Evolutionary conservation across 2,329 filamentous ascomycete species (phyloP), one percentile per base, ranked within the genome.

Genomic region (Lachnellula arida): DNA sequence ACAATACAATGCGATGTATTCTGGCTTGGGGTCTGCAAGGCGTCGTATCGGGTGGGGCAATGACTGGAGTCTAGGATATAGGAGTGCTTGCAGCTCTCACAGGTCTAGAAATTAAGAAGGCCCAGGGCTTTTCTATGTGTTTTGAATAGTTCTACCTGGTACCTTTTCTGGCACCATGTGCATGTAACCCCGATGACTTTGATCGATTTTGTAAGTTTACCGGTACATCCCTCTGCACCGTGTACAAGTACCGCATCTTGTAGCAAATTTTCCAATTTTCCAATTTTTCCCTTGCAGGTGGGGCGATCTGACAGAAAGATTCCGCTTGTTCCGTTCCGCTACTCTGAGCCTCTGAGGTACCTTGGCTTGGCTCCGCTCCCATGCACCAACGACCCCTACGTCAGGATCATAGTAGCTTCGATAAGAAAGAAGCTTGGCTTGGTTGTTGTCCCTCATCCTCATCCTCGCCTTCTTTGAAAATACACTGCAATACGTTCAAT

Each of bases 41-140:
- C 19, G 39, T 54, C 15, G 37, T 5, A 23, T 44, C 42, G 5
- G 17, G 19, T 39, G 19, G n/a, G 51, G n/a, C 12, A 44, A 19
- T 25, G 46, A 34, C 32, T 34, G 49, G 49, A 35, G 49, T 51
- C 7, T 37, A 49, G 48, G 48, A n/a, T n/a, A 49, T 39, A 34
- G 15, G 23, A 46, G 37, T 9, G 37, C 12, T 5, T n/a, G 37
- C 37, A 39, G 37, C 37, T 39, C 25, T 12, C n/a, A 17, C 37
- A n/a, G 37, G 12, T 15, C n/a, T 17, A 47, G 34, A 42, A 42
- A 42, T 42, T 23, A 34, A 53, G 51, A 53, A 53, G 19, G 39
- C 23, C n/a, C 43, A 19, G 47, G 51, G 17, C 32, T 37, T 23
- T 53, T 53, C 32, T 25, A 25, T 39, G 48, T 17, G 4, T 35